Percentiles rank a stretch among this genome's conserved stretches.
Conservation (phyloP, 306 rosid species). For the Trichosanthes truncata region DNA sequence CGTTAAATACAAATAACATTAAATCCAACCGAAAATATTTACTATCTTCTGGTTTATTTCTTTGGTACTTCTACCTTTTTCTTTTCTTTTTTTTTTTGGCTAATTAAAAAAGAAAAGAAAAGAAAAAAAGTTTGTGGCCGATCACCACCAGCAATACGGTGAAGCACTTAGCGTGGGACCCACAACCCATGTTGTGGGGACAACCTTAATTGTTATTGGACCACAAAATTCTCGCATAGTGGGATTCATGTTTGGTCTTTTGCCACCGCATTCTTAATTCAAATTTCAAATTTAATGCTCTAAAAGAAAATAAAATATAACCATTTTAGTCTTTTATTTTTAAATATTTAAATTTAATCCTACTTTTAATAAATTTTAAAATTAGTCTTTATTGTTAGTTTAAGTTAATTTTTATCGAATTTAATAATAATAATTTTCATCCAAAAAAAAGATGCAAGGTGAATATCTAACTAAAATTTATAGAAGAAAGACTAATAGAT, state of each 20-base stretch:
- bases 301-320: too few relatives aligned
- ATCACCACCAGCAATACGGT: background rate
- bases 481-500: too few relatives aligned
- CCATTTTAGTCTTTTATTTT: too few relatives aligned
- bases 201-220: background rate
- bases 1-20: background rate
- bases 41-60: background rate
- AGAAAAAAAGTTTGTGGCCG: background rate
- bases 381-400: too few relatives aligned
- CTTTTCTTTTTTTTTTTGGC: background rate
- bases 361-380: too few relatives aligned
- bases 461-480: too few relatives aligned
- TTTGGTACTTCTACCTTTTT: background rate
- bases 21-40: background rate
- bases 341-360: too few relatives aligned
- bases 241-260: constrained; percentile 3
- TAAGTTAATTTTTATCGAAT: too few relatives aligned
- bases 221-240: background rate
- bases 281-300: background rate
- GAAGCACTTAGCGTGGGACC: background rate
- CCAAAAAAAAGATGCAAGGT: too few relatives aligned
- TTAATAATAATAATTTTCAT: too few relatives aligned
- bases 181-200: constrained; percentile 1
- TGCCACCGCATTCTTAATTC: background rate
- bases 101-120: background rate